These are phyloP conservation scores for Punica granatum DNA, from an alignment of 345 rosid species.

Conservation along the genomic window DNA sequence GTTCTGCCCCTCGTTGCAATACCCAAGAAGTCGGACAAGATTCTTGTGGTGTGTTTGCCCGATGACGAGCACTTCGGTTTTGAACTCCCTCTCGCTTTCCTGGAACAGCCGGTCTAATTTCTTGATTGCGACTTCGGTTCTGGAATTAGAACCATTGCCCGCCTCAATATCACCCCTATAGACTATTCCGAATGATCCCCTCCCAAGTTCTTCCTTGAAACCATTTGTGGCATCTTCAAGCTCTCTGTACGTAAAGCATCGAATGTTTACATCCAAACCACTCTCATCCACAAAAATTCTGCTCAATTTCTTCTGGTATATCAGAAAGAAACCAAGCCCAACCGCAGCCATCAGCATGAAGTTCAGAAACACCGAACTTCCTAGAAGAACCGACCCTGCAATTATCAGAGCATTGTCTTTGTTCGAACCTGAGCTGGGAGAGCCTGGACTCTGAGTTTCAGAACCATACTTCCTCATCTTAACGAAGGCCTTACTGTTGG, in stretches of 20 bases:
- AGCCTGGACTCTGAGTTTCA: not conserved
- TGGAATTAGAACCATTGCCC: conserved; percentile 6
- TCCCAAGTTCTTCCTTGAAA: conserved; percentile 33
- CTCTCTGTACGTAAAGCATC: conserved; percentile 26
- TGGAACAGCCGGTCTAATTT: conserved; percentile 24
- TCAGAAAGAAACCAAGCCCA: conserved; percentile 5
- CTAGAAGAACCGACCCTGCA: conserved; percentile 20
- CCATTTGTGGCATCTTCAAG: conserved; percentile 23
- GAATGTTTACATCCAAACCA: conserved; percentile 11
- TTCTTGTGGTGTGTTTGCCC: conserved; percentile 51
- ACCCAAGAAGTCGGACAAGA: conserved; percentile 38
- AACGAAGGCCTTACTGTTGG: conserved; percentile 10
- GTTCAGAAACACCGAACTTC: conserved; percentile 19
- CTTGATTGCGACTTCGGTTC: conserved; percentile 31
- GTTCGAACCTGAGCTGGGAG: not conserved
- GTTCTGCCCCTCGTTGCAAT: conserved; percentile 38
- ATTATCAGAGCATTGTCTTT: conserved; percentile 9
- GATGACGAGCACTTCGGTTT: conserved; percentile 39
- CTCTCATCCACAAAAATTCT: not conserved
- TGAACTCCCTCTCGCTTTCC: conserved; percentile 45
- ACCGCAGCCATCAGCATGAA: conserved; percentile 8
- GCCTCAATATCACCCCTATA: conserved; percentile 18
- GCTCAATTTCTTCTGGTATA: not conserved
- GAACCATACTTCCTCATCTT: conserved; percentile 11
- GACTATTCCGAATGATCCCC: conserved; percentile 31